phyloP scores from a whole-genome alignment of 345 rosid species.

The rapeseed (Brassica napus) region Da-Ae NC_063446.1:23761501-23762000 shows the following conservation, averaged over 20 bases:
- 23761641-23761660: too few species aligned
- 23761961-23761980: constrained; percentile 73
- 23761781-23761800: constrained; percentile 16
- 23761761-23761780: constrained; percentile 15
- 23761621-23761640: too few species aligned
- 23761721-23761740: not conserved
- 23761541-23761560: too few species aligned
- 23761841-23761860: constrained; percentile 15
- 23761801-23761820: constrained; percentile 16
- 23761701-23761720: not conserved
- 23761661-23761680: too few species aligned
- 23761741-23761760: constrained; percentile 7
- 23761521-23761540: too few species aligned
- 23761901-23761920: constrained; percentile 13
- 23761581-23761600: too few species aligned
- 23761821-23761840: constrained; percentile 19
- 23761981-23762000: constrained; percentile 82
- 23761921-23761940: constrained; percentile 49
- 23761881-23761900: constrained; percentile 10
- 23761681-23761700: not conserved
- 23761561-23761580: too few species aligned
- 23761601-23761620: too few species aligned
- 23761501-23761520: too few species aligned
- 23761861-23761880: constrained; percentile 8
- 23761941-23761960: constrained; percentile 53